A percentile compares a stretch with the other conserved stretches of the same genome.
Evolutionary conservation across 805 yeast species (phyloP).

Genomic region (Kluyveromyces starmeri): DNA sequence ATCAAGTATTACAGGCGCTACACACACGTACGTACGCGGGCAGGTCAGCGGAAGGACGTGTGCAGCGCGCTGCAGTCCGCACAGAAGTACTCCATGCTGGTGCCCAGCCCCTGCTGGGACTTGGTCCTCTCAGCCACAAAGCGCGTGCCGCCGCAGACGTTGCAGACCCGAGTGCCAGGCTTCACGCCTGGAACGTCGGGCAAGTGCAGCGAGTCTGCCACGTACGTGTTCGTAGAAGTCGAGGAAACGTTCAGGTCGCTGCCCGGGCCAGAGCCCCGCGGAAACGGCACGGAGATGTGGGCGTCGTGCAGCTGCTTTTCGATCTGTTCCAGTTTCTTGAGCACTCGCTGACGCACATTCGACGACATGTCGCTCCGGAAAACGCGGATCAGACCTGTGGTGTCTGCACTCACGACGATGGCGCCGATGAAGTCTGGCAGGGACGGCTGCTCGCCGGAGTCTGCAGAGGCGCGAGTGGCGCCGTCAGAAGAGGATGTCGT

Average conservation of each 20-base stretch:
- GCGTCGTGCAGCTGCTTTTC: not conserved
- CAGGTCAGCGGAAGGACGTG: constrained; percentile 20
- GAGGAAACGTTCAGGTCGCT: too few species aligned
- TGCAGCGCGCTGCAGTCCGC: constrained; percentile 23
- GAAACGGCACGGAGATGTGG: not conserved
- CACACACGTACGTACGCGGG: too few species aligned
- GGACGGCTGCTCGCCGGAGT: constrained; percentile 12
- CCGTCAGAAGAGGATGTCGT: too few species aligned
- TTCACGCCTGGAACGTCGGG: too few species aligned
- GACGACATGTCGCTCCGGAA: constrained; percentile 74
- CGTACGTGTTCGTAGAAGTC: too few species aligned
- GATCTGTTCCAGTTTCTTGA: constrained; percentile 15
- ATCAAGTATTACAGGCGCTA: too few species aligned
- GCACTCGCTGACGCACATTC: constrained; percentile 31
- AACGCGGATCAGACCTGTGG: constrained; percentile 60
- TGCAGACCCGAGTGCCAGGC: constrained; percentile 1
- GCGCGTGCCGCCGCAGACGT: constrained; percentile 22
- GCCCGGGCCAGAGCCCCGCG: not conserved
- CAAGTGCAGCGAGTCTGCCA: too few species aligned
- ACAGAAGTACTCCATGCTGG: constrained; percentile 14
- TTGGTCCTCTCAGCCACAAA: constrained; percentile 9
- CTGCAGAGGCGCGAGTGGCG: not conserved
- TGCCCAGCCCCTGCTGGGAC: constrained; percentile 5
- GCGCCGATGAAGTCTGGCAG: constrained; percentile 29
- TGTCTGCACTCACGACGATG: constrained; percentile 71